Evolutionary conservation across 345 rosid species (phyloP).

Genomic region (Kernera saxatilis): DNA sequence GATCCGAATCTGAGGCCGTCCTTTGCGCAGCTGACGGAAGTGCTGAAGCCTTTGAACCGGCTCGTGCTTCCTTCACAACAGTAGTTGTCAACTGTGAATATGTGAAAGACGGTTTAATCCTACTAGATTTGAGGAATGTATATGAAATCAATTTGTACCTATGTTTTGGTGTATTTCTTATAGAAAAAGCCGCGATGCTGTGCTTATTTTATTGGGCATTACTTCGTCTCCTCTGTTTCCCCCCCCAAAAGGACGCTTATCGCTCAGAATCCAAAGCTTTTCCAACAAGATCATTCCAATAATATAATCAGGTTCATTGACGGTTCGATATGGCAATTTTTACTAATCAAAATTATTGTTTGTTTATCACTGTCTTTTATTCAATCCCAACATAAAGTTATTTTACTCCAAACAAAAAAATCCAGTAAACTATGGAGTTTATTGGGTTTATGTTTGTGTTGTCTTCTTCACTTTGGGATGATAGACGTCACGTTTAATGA

Average conservation of each 20-base stretch:
- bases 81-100: constrained; percentile 12
- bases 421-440: background rate
- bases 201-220: background rate
- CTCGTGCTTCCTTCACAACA: constrained; percentile 52
- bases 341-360: too few relatives aligned
- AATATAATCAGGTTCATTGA: background rate
- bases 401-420: too few relatives aligned
- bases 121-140: constrained; percentile 16
- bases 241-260: background rate
- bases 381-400: too few relatives aligned
- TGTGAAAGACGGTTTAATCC: constrained; percentile 7
- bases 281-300: background rate
- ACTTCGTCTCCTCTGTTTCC: background rate
- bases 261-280: background rate
- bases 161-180: constrained; percentile 15
- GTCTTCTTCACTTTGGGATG: background rate
- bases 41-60: constrained; percentile 75
- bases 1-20: constrained; percentile 93
- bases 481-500: background rate
- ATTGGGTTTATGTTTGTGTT: background rate
- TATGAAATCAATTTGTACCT: background rate
- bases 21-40: constrained; percentile 66
- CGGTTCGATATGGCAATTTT: too few relatives aligned
- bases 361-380: too few relatives aligned
- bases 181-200: constrained; percentile 19